These are phyloP conservation scores for Candida palmyrensis DNA, from an alignment of 805 yeast genomes.

Conservation along the genomic window DNA sequence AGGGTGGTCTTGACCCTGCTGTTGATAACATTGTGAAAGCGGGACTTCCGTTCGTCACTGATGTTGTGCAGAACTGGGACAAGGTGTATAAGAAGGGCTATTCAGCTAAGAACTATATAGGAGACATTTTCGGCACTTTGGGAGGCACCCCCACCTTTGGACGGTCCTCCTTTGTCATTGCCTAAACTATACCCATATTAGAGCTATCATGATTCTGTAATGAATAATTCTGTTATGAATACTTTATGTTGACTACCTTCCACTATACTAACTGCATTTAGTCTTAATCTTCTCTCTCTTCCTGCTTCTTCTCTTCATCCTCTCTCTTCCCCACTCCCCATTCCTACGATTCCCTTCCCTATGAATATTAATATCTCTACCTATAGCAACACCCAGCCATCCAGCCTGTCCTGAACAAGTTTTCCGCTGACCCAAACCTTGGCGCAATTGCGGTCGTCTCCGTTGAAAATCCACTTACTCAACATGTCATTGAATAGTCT, in stretches of 20 bases:
- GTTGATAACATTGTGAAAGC: slow-evolving; percentile 48
- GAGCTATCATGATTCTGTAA: too few species aligned
- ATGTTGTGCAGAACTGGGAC: slow-evolving; percentile 47
- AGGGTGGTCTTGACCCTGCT: slow-evolving; percentile 50
- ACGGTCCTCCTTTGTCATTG: slow-evolving; percentile 18
- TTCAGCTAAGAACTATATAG: slow-evolving; percentile 50
- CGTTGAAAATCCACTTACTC: slow-evolving; percentile 88
- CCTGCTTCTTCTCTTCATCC: too few species aligned
- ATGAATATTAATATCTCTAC: not conserved
- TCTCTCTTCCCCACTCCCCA: too few species aligned
- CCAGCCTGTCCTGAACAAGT: slow-evolving; percentile 43
- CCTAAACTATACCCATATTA: too few species aligned
- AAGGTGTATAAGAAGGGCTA: slow-evolving; percentile 27
- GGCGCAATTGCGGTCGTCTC: slow-evolving; percentile 85
- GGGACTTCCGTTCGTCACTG: slow-evolving; percentile 50
- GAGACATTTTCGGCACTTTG: slow-evolving; percentile 55
- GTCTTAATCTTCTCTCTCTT: too few species aligned
- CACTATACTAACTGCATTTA: too few species aligned
- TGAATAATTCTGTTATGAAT: too few species aligned
- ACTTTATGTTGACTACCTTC: too few species aligned
- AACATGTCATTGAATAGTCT: slow-evolving; percentile 50
- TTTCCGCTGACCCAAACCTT: slow-evolving; percentile 83
- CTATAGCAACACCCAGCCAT: slow-evolving; percentile 1
- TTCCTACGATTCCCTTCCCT: not conserved
- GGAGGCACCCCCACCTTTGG: slow-evolving; percentile 42